phyloP scores from a whole-genome alignment of 2,329 filamentous ascomycete genomes.

The Sporothrix dimorphospora region DNA sequence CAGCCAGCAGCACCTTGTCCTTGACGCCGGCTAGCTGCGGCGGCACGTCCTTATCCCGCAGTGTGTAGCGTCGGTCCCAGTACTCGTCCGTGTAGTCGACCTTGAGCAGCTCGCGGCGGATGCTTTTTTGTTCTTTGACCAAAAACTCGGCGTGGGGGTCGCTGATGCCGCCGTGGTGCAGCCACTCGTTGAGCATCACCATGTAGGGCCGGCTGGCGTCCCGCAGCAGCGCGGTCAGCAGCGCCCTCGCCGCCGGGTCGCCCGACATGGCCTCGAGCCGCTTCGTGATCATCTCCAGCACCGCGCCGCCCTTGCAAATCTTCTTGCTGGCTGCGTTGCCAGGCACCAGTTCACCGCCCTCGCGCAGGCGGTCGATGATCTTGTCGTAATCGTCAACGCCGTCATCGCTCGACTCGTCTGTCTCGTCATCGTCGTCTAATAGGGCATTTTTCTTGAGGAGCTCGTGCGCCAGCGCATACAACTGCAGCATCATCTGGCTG shows the following conservation, averaged over 20 bases:
- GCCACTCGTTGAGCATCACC: conserved; percentile 97
- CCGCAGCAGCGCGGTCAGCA: conserved; percentile 79
- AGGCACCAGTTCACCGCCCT: conserved; percentile 79
- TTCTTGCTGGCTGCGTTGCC: conserved; percentile 84
- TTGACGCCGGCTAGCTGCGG: conserved; percentile 89
- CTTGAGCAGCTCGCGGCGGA: conserved; percentile 85
- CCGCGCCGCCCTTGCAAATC: conserved; percentile 93
- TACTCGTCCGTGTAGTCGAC: conserved; percentile 99
- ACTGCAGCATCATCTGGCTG: conserved; percentile 85
- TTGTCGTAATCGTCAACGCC: conserved; percentile 87
- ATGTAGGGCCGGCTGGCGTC: conserved; percentile 95
- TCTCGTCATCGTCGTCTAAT: conserved; percentile 76
- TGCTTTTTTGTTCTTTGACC: conserved; percentile 94
- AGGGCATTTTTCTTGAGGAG: conserved; percentile 86
- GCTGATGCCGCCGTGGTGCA: conserved; percentile 92
- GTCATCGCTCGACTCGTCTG: conserved; percentile 71
- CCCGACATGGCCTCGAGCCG: conserved; percentile 88
- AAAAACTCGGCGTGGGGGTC: conserved; percentile 94
- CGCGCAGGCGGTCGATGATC: conserved; percentile 84
- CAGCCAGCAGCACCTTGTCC: conserved; percentile 91
- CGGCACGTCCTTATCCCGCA: conserved; percentile 87
- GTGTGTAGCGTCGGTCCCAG: conserved; percentile 96
- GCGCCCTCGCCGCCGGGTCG: conserved; percentile 80
- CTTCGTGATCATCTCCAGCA: conserved; percentile 84
- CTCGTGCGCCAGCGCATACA: conserved; percentile 86